Base-by-base conservation (phyloP, 2,329 filamentous ascomycete genomes). In the Alternaria alternata region DNA sequence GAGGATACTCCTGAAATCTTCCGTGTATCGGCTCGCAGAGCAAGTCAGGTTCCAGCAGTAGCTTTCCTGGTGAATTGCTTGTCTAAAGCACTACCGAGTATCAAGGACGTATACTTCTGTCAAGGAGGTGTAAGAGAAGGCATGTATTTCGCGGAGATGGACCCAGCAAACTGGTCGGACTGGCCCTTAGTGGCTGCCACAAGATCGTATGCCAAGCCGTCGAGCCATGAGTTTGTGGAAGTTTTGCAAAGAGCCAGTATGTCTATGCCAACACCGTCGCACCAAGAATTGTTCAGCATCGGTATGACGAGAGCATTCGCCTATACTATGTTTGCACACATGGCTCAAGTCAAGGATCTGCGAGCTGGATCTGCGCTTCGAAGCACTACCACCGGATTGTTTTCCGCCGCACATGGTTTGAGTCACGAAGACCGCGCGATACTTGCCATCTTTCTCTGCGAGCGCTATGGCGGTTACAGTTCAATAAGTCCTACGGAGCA, bases 61-160 rank as follows among this genome's bases (percentile, higher is more conserved):
- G 88, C 89, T 0, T 88, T 92, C 30, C 87, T 97, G 5, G 87
- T 97, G n/a, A 87, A 90, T 32, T 89, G 91, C 18, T 85, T 97
- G 16, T 83, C 90, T 32, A 81, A 86, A 41, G 86, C 88, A 1
- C 84, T 96, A 2, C 91, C 91, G 4, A 84, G 84, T 43, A 89
- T 96, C 66, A 87, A 49, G 7, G 63, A 87, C 43, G 91, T 94
- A 3, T 90, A 89, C 1, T 97, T 97, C 78, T 96, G 93, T 74
- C 90, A 92, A 68, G 92, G 94, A 20, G 94, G 93, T 7, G 94
- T 97, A 62, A 85, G 93, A 41, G 93, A 97, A 78, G 94, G 94
- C 0, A 89, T 89, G 43, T 81, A 97, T 39, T 93, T 92, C 79
- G 88, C 91, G 78, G 88, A 85, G 62, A 84, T 97, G 11, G 83